These are phyloP conservation scores for Claviceps paspali DNA, from an alignment of 2,329 filamentous ascomycete species.

Conservation along the genomic window DNA sequence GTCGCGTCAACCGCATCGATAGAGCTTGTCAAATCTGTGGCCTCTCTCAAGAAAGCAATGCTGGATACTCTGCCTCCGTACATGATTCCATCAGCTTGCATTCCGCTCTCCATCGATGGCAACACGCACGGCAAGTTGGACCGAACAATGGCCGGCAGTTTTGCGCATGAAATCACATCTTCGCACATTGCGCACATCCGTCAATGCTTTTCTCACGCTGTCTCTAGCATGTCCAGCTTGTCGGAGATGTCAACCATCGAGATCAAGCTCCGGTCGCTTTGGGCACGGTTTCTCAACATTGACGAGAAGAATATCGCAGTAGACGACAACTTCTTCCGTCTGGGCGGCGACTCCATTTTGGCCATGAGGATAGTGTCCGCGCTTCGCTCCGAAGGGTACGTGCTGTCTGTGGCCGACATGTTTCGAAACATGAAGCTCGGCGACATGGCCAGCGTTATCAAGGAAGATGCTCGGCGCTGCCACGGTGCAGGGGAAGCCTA, in stretches of 20 bases:
- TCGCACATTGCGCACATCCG: slow-evolving; percentile 1
- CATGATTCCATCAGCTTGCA: slow-evolving; percentile 8
- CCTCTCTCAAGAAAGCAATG: slow-evolving; percentile 12
- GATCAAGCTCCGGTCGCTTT: slow-evolving; percentile 26
- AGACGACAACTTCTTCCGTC: slow-evolving; percentile 44
- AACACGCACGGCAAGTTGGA: not conserved
- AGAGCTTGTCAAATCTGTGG: slow-evolving; percentile 10
- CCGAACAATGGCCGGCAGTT: slow-evolving; percentile 31
- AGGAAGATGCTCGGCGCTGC: slow-evolving; percentile 3
- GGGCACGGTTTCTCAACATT: slow-evolving; percentile 30
- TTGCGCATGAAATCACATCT: not conserved
- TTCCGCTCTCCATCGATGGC: not conserved
- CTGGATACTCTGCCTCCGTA: slow-evolving; percentile 13
- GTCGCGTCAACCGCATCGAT: slow-evolving; percentile 8
- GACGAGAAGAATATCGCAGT: slow-evolving; percentile 31
- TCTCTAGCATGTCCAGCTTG: not conserved
- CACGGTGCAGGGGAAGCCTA: not conserved
- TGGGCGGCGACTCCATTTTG: slow-evolving; percentile 44
- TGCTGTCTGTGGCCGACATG: slow-evolving; percentile 38
- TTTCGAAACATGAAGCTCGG: slow-evolving; percentile 32
- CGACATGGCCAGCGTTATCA: slow-evolving; percentile 37
- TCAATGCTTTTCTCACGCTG: not conserved
- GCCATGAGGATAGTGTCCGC: slow-evolving; percentile 47
- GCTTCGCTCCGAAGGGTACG: slow-evolving; percentile 30
- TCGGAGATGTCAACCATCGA: not conserved